Evolutionary conservation across 768 basidiomycete genomes (phyloP).

Genomic region (Galerina marginata): DNA sequence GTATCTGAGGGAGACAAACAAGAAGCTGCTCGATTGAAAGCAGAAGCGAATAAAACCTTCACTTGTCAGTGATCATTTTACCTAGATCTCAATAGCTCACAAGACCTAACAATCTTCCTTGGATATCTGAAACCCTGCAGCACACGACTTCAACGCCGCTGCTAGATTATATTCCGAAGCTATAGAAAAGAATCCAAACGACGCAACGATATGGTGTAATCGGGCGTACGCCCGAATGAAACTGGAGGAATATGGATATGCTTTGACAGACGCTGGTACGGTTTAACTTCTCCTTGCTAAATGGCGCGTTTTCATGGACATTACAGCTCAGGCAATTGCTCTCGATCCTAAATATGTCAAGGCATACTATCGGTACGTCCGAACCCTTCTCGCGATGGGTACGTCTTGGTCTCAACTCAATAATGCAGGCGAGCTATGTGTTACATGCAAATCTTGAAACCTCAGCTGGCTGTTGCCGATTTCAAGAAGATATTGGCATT

Average conservation of each 20-base stretch:
- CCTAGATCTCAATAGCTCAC: background rate
- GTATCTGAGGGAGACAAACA: conserved; percentile 75
- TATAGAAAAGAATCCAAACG: conserved; percentile 85
- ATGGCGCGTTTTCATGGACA: background rate
- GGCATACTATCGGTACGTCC: conserved; percentile 77
- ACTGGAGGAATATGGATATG: conserved; percentile 92
- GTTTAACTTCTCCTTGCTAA: conserved; percentile 19
- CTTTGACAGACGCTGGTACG: conserved; percentile 85
- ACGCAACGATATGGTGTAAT: conserved; percentile 93
- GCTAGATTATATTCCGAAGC: conserved; percentile 83
- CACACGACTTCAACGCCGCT: conserved; percentile 78
- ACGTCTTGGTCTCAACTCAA: conserved; percentile 10
- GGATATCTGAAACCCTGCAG: conserved; percentile 31
- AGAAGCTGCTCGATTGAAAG: conserved; percentile 76
- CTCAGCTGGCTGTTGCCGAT: conserved; percentile 84
- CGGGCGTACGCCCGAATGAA: conserved; percentile 92
- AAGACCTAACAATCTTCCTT: background rate
- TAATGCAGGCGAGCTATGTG: conserved; percentile 80
- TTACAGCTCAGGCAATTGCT: conserved; percentile 78
- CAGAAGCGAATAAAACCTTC: conserved; percentile 89
- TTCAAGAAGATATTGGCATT: conserved; percentile 83
- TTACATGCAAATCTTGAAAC: conserved; percentile 88
- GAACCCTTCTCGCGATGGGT: background rate
- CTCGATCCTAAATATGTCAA: conserved; percentile 92
- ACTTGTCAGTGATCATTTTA: conserved; percentile 48